Evolutionary conservation across 768 basidiomycete genomes (phyloP), one percentile per base, ranked within the genome.

Genomic region (Lyophyllum semitale): DNA sequence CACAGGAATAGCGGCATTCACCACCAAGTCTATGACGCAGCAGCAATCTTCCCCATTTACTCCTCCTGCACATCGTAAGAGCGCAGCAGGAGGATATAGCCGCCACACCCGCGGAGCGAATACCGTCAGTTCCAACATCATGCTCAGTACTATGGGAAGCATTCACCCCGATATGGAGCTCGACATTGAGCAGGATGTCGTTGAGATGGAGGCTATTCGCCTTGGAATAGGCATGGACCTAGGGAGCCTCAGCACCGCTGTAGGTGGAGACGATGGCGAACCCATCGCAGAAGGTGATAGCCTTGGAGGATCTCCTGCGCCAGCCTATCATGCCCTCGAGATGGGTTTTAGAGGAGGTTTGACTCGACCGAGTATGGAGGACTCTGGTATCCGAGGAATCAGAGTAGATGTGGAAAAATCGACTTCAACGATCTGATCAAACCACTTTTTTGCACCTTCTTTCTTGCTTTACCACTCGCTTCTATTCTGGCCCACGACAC

Each of bases 1-100:
- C n/a, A 84, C 83, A 12, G 85, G 85, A 6, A 80, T 87, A 45
- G 79, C 83, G 12, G 84, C 83, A 1, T 87, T 87, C 55, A 84
- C 84, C 22, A 84, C 85, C 17, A 87, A 87, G 63, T 83, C 83
- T 20, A 76, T 81, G 58, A 73, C 79, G 41, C 76, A 84, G 64
- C 76, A 82, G 61, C 77, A 81, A 63, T 72, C 74, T 30, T 82
- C 84, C 54, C 79, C 85, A 13, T 82, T 81, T 60, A 79, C 78
- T 5, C 79, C 81, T 44, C 78, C 79, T 26, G 73, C 74, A 33
- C 77, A 75, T 56, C 75, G 80, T 30, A 73, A 81, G 64, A 65
- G 64, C 53, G 68, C 54, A 11, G 68, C 58, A 12, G 70, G 71
- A 35, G 66, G 71, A 20, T 76, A 73, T 54, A 59, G 70, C 29